Evolutionary conservation across 257 asterid species (phyloP).

Genomic region (Fraxinus anomala): DNA sequence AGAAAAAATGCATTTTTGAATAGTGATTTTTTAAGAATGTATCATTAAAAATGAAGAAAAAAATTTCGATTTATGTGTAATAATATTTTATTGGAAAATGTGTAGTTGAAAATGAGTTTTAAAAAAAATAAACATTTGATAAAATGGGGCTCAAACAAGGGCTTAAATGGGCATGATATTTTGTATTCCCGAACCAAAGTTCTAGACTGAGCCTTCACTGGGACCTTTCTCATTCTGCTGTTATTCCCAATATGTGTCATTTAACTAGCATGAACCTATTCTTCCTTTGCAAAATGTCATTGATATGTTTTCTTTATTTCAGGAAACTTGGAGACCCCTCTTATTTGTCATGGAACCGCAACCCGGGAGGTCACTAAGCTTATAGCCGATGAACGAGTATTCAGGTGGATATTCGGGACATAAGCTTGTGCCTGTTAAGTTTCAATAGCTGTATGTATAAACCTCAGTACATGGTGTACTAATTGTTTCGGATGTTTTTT

Average conservation of each 20-base stretch:
- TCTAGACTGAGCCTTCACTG: background rate
- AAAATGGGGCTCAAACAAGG: too few species aligned
- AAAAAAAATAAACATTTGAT: too few species aligned
- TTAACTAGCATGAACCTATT: background rate
- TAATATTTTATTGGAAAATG: too few species aligned
- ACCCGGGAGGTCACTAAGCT: constrained; percentile 39
- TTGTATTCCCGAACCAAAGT: background rate
- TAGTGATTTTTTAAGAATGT: too few species aligned
- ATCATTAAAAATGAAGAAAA: too few species aligned
- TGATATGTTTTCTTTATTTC: constrained; percentile 12
- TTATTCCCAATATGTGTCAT: background rate
- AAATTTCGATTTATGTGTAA: too few species aligned
- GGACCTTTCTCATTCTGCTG: background rate
- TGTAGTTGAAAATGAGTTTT: too few species aligned
- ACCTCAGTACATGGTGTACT: background rate
- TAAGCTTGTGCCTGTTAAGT: background rate
- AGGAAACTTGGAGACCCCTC: constrained; percentile 52
- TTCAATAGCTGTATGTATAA: background rate
- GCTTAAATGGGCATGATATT: background rate
- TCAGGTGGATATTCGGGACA: background rate
- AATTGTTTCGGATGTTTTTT: background rate
- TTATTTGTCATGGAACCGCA: constrained; percentile 45
- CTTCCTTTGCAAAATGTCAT: background rate
- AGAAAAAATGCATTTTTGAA: too few species aligned
- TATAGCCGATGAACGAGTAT: background rate